Evolutionary conservation across 2,329 filamentous ascomycete species (phyloP).

Genomic region (Colletotrichum sp.): DNA sequence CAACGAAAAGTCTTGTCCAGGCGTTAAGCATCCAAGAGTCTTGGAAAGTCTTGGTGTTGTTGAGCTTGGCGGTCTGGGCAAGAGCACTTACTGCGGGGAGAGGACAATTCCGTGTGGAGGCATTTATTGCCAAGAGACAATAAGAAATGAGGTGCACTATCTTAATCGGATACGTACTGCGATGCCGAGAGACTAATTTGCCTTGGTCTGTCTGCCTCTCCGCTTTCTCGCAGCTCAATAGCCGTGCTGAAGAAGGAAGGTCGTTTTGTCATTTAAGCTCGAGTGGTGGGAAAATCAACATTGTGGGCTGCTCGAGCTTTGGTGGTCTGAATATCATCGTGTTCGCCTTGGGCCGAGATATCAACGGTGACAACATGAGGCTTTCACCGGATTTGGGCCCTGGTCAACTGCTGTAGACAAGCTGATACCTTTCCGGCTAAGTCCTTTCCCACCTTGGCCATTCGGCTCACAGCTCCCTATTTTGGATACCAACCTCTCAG

Average conservation of each 20-base stretch:
- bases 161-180: background rate
- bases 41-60: background rate
- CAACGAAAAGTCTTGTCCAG: background rate
- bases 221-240: background rate
- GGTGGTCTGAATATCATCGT: background rate
- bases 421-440: background rate
- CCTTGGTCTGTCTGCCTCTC: background rate
- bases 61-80: background rate
- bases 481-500: background rate
- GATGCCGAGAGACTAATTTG: background rate
- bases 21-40: background rate
- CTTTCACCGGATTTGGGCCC: background rate
- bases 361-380: too few relatives aligned
- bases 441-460: background rate
- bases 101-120: background rate
- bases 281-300: background rate
- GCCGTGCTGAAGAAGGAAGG: slow-evolving; percentile 6
- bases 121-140: slow-evolving; percentile 9
- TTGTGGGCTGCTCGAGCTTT: background rate
- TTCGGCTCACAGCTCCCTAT: background rate
- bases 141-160: background rate
- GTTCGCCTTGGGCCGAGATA: background rate
- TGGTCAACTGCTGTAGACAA: background rate
- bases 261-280: background rate
- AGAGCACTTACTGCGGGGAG: background rate